phyloP scores from a whole-genome alignment of 257 asterid species.

The Verbena officinalis region DNA sequence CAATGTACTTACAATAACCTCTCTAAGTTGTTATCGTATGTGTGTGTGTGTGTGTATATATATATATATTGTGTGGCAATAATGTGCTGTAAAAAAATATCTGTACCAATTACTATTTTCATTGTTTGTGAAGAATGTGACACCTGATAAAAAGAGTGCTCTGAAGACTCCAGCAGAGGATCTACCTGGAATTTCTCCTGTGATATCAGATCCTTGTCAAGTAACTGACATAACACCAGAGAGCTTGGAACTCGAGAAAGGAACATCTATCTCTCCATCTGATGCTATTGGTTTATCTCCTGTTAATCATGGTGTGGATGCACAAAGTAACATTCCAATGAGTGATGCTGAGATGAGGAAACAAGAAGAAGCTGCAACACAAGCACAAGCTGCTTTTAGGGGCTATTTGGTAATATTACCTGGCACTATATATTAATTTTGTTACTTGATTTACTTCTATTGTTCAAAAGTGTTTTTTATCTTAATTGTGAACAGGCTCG shows the following conservation, averaged over 20 bases:
- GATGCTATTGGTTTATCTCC: slow-evolving; percentile 40
- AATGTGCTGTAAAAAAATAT: neutral
- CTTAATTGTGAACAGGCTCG: slow-evolving; percentile 62
- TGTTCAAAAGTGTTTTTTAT: neutral
- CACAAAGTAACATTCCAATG: slow-evolving; percentile 36
- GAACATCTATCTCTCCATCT: slow-evolving; percentile 39
- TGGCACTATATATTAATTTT: slow-evolving; percentile 16
- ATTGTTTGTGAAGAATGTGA: slow-evolving; percentile 49
- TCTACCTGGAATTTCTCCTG: slow-evolving; percentile 43
- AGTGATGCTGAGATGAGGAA: slow-evolving; percentile 50
- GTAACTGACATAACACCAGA: slow-evolving; percentile 45
- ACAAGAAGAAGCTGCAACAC: slow-evolving; percentile 72
- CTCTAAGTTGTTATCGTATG: too few species aligned
- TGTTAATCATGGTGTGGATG: slow-evolving; percentile 43
- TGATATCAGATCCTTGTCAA: slow-evolving; percentile 47
- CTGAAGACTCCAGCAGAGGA: slow-evolving; percentile 45
- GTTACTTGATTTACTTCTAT: neutral
- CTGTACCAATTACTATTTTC: slow-evolving; percentile 29
- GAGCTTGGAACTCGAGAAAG: slow-evolving; percentile 47
- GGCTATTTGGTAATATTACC: slow-evolving; percentile 72
- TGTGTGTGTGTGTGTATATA: too few species aligned
- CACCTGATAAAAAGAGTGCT: slow-evolving; percentile 42
- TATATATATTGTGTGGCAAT: too few species aligned
- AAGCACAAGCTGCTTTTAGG: slow-evolving; percentile 80
- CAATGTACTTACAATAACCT: too few species aligned